Percentiles rank a stretch among this genome's conserved stretches.
phyloP scores from a whole-genome alignment of 345 rosid genomes.

The Linum lewisii region DNA sequence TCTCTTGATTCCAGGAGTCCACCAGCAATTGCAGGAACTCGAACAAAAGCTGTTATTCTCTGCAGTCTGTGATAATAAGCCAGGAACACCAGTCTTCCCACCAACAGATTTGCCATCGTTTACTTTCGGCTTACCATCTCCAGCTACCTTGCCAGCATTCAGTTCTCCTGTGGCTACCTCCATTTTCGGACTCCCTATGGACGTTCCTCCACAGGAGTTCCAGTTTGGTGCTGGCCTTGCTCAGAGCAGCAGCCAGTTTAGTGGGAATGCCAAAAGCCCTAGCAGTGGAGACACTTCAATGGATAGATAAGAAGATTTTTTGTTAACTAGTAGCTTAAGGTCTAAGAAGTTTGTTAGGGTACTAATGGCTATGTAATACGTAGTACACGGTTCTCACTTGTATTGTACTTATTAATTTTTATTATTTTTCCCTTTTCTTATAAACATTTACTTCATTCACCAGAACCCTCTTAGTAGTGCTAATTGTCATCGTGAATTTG shows the following conservation, averaged over 20 bases:
- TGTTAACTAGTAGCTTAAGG: too few species aligned
- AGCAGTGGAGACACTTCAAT: constrained; percentile 51
- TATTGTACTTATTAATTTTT: too few species aligned
- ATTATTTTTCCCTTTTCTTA: too few species aligned
- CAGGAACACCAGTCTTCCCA: constrained; percentile 19
- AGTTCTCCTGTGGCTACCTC: constrained; percentile 37
- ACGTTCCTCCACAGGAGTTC: constrained; percentile 49
- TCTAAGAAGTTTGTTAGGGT: too few species aligned
- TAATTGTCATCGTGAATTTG: too few species aligned
- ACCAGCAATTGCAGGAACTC: constrained; percentile 49
- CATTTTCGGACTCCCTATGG: constrained; percentile 44
- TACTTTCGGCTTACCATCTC: constrained; percentile 56
- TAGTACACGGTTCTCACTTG: too few species aligned
- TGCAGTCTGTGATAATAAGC: constrained; percentile 23
- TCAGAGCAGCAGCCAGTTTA: too few species aligned
- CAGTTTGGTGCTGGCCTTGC: constrained; percentile 67
- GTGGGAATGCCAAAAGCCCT: constrained; percentile 32
- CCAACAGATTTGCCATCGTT: constrained; percentile 36
- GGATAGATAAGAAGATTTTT: constrained; percentile 66
- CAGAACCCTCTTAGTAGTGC: too few species aligned
- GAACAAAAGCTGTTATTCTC: constrained; percentile 43
- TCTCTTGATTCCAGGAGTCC: constrained; percentile 31
- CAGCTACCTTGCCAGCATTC: constrained; percentile 39
- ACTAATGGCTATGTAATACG: too few species aligned
- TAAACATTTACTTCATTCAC: too few species aligned